Evolutionary conservation across 768 basidiomycete genomes (phyloP).

Genomic region (Lentinus brumalis): DNA sequence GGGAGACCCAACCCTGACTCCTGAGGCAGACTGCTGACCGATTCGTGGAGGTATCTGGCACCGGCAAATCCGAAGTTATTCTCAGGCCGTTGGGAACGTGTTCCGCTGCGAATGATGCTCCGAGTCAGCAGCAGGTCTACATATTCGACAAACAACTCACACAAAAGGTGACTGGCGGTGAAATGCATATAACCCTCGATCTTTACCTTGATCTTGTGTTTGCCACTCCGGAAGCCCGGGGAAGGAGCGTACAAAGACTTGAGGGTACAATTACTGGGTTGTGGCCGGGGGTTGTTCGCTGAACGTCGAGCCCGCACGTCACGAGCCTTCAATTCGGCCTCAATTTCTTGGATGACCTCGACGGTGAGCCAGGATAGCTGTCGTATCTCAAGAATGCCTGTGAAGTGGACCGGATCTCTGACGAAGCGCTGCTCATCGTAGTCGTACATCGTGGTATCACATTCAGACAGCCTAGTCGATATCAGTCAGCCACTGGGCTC

Average conservation of each 20-base stretch:
- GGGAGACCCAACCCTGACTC: not conserved
- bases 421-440: slow-evolving; percentile 1
- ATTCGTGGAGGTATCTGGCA: too few relatives aligned
- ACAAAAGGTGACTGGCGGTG: slow-evolving; percentile 43
- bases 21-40: not conserved
- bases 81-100: too few relatives aligned
- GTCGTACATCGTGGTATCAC: slow-evolving; percentile 17
- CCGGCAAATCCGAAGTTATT: too few relatives aligned
- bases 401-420: slow-evolving; percentile 43
- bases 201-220: slow-evolving; percentile 37
- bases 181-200: slow-evolving; percentile 45
- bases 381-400: slow-evolving; percentile 51
- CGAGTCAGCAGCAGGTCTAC: too few relatives aligned
- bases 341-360: slow-evolving; percentile 42
- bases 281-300: slow-evolving; percentile 7
- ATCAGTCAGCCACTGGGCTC: not conserved
- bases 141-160: slow-evolving; percentile 26
- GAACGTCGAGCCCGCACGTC: slow-evolving; percentile 28
- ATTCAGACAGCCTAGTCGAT: slow-evolving; percentile 15
- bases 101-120: too few relatives aligned
- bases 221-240: slow-evolving; percentile 13
- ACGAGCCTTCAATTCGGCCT: slow-evolving; percentile 46
- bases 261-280: slow-evolving; percentile 36
- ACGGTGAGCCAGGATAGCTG: slow-evolving; percentile 52
- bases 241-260: slow-evolving; percentile 25